Conservation (phyloP, 1,139 yeast genomes). For the Lodderomyces pseudojiufengensis region DNA sequence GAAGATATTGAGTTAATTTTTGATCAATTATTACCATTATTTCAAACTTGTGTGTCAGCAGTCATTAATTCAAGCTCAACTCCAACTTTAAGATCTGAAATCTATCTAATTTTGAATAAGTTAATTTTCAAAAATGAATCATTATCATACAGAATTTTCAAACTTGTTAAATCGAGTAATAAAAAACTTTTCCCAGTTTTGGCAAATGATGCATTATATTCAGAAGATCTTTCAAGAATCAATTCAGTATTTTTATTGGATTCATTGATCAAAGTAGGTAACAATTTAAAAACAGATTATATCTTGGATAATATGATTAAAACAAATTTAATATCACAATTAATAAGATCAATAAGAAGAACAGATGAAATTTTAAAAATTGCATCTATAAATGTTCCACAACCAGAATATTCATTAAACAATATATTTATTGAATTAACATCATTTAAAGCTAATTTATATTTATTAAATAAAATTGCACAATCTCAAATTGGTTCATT, state of each 20-base stretch:
- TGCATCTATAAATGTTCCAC: conserved; percentile 24
- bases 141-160: conserved; percentile 44
- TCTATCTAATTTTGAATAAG: conserved; percentile 69
- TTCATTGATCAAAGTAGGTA: conserved; percentile 58
- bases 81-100: conserved; percentile 66
- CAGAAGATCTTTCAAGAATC: conserved; percentile 76
- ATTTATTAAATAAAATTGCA: conserved; percentile 69
- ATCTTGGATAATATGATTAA: conserved; percentile 59
- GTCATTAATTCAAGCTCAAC: conserved; percentile 68
- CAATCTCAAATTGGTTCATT: conserved; percentile 76
- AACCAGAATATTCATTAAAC: conserved; percentile 41
- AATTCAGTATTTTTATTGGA: conserved; percentile 74
- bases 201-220: conserved; percentile 74
- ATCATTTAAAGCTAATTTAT: conserved; percentile 68
- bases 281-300: conserved; percentile 48
- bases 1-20: conserved; percentile 25
- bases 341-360: conserved; percentile 65
- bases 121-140: conserved; percentile 49
- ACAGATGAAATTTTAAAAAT: conserved; percentile 60
- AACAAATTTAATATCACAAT: conserved; percentile 59
- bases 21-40: conserved; percentile 62
- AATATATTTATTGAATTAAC: conserved; percentile 67
- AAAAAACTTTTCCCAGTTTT: conserved; percentile 60
- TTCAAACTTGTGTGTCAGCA: conserved; percentile 72
- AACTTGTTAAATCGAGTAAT: conserved; percentile 55